phyloP scores from a whole-genome alignment of 208 protist genomes.

The Trypanosoma grayi region DNA sequence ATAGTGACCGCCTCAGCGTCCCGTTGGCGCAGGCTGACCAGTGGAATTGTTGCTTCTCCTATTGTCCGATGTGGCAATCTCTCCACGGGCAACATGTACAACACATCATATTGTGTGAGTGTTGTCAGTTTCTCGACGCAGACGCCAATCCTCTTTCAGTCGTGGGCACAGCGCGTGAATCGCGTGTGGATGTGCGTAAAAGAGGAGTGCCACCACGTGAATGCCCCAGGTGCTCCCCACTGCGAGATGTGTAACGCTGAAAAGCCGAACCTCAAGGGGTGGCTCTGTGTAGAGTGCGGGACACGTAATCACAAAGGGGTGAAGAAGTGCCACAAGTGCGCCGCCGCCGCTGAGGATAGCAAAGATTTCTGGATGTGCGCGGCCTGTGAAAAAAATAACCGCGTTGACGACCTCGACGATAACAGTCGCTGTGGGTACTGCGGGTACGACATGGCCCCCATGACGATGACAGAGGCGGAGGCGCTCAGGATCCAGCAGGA shows the following conservation, averaged over 20 bases:
- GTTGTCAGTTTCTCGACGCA: neutral
- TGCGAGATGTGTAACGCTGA: slow-evolving; percentile 55
- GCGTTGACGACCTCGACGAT: slow-evolving; percentile 79
- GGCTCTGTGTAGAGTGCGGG: slow-evolving; percentile 73
- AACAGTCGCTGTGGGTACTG: slow-evolving; percentile 87
- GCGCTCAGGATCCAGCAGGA: slow-evolving; percentile 41
- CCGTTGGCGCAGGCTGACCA: neutral
- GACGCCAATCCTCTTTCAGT: slow-evolving; percentile 39
- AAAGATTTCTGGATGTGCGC: slow-evolving; percentile 83
- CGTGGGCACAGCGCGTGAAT: slow-evolving; percentile 45
- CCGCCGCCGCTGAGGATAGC: slow-evolving; percentile 35
- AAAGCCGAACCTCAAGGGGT: slow-evolving; percentile 69
- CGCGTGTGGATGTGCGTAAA: slow-evolving; percentile 84
- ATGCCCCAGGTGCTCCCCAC: slow-evolving; percentile 16
- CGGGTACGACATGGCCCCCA: slow-evolving; percentile 86
- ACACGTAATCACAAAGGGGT: slow-evolving; percentile 71
- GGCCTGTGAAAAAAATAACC: slow-evolving; percentile 85
- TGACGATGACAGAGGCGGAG: slow-evolving; percentile 48
- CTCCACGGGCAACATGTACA: neutral
- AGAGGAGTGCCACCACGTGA: slow-evolving; percentile 61
- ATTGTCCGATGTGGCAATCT: neutral
- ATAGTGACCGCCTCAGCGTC: neutral
- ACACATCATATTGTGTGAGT: neutral
- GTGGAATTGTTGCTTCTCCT: neutral
- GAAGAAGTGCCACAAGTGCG: slow-evolving; percentile 72